A percentile compares a stretch with the other conserved stretches of the same genome.
Conservation (phyloP, 768 basidiomycete species). For the Boletus tomentosulus region DNA sequence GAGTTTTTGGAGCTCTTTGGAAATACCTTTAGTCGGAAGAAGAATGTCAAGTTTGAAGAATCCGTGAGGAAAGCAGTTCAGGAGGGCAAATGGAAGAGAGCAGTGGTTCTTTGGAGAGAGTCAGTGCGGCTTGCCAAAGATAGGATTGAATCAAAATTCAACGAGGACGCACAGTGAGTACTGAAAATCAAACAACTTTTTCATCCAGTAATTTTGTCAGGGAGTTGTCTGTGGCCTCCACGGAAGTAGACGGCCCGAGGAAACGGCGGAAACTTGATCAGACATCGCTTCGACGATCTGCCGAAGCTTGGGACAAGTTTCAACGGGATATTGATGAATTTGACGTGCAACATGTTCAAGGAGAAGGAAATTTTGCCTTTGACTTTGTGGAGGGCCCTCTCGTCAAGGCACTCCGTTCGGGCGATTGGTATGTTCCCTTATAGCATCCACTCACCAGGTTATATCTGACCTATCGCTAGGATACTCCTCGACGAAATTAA, state of each 20-base stretch:
- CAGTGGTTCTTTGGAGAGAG: slow-evolving; percentile 81
- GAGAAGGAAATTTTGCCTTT: slow-evolving; percentile 88
- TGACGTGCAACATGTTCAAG: slow-evolving; percentile 83
- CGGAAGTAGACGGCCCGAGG: slow-evolving; percentile 47
- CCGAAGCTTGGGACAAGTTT: slow-evolving; percentile 63
- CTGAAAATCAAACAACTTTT: background rate
- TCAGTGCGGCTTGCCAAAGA: slow-evolving; percentile 65
- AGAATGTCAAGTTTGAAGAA: slow-evolving; percentile 82
- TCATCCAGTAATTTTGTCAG: background rate
- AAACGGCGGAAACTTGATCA: slow-evolving; percentile 67
- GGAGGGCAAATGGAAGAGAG: slow-evolving; percentile 83
- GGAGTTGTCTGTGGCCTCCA: slow-evolving; percentile 25
- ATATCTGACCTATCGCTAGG: slow-evolving; percentile 42
- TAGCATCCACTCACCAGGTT: background rate
- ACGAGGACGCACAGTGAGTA: slow-evolving; percentile 27
- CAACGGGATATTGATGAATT: slow-evolving; percentile 70
- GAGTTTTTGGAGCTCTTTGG: slow-evolving; percentile 80
- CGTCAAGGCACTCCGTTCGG: slow-evolving; percentile 81
- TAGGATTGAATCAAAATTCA: slow-evolving; percentile 42
- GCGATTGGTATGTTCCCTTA: slow-evolving; percentile 72
- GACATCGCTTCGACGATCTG: slow-evolving; percentile 40
- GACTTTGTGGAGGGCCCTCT: slow-evolving; percentile 94
- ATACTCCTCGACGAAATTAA: slow-evolving; percentile 96
- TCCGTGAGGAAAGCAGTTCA: slow-evolving; percentile 77
- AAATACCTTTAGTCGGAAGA: slow-evolving; percentile 82